Evolutionary conservation across 73 alveolate genomes (phyloP), one percentile per base, ranked within the genome.

Genomic region (Symbiodinium natans): DNA sequence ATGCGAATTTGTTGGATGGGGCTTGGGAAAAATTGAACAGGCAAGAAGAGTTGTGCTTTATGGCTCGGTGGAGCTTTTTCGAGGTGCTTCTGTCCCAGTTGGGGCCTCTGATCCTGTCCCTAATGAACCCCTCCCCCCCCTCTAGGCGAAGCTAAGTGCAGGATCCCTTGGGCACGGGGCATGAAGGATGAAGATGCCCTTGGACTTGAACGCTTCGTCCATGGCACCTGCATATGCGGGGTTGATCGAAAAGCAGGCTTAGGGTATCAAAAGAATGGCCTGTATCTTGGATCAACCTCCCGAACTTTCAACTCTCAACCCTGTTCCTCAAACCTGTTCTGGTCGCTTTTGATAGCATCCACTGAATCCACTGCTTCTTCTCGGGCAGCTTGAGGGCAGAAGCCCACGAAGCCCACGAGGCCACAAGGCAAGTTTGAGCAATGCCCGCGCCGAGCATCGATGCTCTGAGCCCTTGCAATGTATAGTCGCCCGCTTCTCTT

Each of bases 131-230:
- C 17, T 3, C 10, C 1, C 17, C n/a, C 38, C 36, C 17, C 17
- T n/a, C 83, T 3, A 33, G 17, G 17, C 83, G 10, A 21, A 27
- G 38, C n/a, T n/a, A 71, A 23, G 38, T 19, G 7, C n/a, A 9
- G 38, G 11, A 68, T 36, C 83, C 13, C 83, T 71, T 23, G 83
- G 29, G 15, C 19, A 15, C 31, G 1, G 83, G 39, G 25, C 94
- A 52, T 87, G 94, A 38, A 87, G 94, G 85, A 87, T 38, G 43
- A 56, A 87, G 33, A 87, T 87, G 33, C 94, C 94, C 63, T 34
- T 87, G 71, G 94, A 87, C 94, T 87, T 87, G 85, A 87, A 87
- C 6, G 94, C 94, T 43, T 34, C 84, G 27, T 87, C 94, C 94
- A 87, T 87, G 38, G 94, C 94, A 15, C 93, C 93, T 85, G 52